Evolutionary conservation across 306 rosid genomes (phyloP).

Genomic region (Quercus agrifolia): DNA sequence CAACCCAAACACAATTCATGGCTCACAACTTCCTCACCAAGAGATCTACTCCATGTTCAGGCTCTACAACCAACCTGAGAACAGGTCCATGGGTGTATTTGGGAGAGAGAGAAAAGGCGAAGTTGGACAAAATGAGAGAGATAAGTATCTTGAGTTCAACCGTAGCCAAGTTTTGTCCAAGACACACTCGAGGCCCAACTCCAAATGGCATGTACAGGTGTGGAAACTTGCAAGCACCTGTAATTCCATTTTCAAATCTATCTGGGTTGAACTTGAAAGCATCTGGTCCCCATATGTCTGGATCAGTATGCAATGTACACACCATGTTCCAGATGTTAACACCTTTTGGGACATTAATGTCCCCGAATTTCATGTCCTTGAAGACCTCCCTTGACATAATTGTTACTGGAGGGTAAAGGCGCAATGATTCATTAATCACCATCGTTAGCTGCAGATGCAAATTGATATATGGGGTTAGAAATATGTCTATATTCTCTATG

Average conservation of each 20-base stretch:
- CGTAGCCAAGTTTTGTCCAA: slow-evolving; percentile 33
- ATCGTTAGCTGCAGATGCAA: slow-evolving; percentile 21
- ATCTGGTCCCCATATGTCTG: slow-evolving; percentile 27
- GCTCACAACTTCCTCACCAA: slow-evolving; percentile 29
- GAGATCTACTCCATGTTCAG: slow-evolving; percentile 38
- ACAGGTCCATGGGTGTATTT: slow-evolving; percentile 29
- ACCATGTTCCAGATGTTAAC: slow-evolving; percentile 10
- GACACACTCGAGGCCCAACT: slow-evolving; percentile 35
- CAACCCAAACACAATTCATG: not conserved
- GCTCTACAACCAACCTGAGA: slow-evolving; percentile 24
- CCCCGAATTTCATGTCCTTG: slow-evolving; percentile 24
- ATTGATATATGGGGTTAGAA: not conserved
- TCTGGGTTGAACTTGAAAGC: slow-evolving; percentile 28
- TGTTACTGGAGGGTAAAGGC: slow-evolving; percentile 26
- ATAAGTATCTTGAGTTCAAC: slow-evolving; percentile 31
- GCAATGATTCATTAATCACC: slow-evolving; percentile 32
- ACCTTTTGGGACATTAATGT: slow-evolving; percentile 21
- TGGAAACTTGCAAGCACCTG: slow-evolving; percentile 31
- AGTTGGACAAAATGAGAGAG: slow-evolving; percentile 38
- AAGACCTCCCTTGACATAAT: slow-evolving; percentile 17
- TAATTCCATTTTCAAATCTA: slow-evolving; percentile 31
- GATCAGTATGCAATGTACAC: slow-evolving; percentile 18
- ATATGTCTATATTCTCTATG: not conserved
- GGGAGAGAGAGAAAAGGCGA: slow-evolving; percentile 36
- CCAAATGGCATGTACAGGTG: slow-evolving; percentile 37